Evolutionary conservation across 192 early-diverging fungal species (phyloP).

Genomic region (Coemansia sp.): DNA sequence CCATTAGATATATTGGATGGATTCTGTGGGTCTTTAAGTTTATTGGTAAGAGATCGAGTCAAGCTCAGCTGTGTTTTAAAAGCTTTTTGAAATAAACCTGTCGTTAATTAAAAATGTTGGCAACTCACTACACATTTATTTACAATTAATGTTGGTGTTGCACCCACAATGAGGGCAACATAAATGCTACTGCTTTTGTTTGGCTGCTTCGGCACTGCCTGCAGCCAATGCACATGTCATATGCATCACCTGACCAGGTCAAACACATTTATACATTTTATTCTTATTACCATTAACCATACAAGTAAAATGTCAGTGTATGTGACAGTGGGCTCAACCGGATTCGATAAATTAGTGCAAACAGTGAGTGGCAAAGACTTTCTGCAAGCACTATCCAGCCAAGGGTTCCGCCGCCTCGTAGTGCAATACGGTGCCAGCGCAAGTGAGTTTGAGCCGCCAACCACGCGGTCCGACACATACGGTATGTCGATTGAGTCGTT

Average conservation of each 20-base stretch:
- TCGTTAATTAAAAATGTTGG: too few species aligned
- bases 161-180: not conserved
- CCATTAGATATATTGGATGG: too few species aligned
- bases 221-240: too few species aligned
- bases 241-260: too few species aligned
- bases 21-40: too few species aligned
- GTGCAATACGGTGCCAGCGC: constrained; percentile 70
- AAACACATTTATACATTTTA: too few species aligned
- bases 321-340: constrained; percentile 91
- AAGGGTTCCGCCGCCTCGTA: constrained; percentile 59
- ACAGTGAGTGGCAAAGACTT: constrained; percentile 51
- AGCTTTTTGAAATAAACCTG: too few species aligned
- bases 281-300: too few species aligned
- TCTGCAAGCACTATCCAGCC: constrained; percentile 47
- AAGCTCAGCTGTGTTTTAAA: too few species aligned
- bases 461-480: not conserved
- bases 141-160: not conserved
- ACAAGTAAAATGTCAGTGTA: constrained; percentile 53
- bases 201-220: not conserved
- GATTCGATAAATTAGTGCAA: constrained; percentile 74
- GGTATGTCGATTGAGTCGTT: constrained; percentile 40
- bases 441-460: constrained; percentile 28
- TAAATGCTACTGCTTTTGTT: not conserved
- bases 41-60: too few species aligned
- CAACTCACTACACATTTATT: not conserved